phyloP scores from a whole-genome alignment of 2,329 filamentous ascomycete genomes.

The Rasamsonia emersonii region DNA sequence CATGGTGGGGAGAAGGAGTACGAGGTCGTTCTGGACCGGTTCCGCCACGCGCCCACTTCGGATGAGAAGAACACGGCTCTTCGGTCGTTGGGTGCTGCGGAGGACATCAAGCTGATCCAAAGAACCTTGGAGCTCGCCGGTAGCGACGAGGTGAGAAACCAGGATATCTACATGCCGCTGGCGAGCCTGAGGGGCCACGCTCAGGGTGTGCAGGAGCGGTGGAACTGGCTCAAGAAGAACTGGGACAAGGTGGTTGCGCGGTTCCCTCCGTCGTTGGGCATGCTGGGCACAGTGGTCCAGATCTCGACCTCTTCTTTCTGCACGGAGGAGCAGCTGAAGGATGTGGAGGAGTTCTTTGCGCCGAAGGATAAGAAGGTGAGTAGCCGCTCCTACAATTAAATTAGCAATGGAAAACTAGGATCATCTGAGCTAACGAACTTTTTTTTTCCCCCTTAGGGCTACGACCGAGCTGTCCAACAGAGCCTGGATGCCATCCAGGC shows the following conservation, averaged over 20 bases:
- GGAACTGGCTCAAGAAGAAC: slow-evolving; percentile 74
- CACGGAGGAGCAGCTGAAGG: slow-evolving; percentile 62
- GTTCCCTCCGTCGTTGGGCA: slow-evolving; percentile 75
- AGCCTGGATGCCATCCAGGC: slow-evolving; percentile 75
- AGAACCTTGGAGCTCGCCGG: slow-evolving; percentile 68
- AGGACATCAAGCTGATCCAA: slow-evolving; percentile 70
- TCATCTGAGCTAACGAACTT: slow-evolving; percentile 10
- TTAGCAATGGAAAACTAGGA: neutral
- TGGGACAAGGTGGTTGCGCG: slow-evolving; percentile 78
- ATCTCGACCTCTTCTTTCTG: slow-evolving; percentile 78
- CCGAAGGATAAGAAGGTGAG: slow-evolving; percentile 67
- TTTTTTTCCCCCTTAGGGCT: slow-evolving; percentile 42
- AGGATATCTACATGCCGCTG: slow-evolving; percentile 87
- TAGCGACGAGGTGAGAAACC: slow-evolving; percentile 77
- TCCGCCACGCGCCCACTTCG: slow-evolving; percentile 63
- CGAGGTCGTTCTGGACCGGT: slow-evolving; percentile 65
- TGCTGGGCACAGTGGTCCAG: slow-evolving; percentile 75
- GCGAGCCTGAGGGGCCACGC: slow-evolving; percentile 67
- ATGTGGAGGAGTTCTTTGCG: slow-evolving; percentile 73
- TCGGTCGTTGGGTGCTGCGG: slow-evolving; percentile 70
- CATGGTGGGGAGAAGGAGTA: slow-evolving; percentile 84
- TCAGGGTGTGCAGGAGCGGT: slow-evolving; percentile 71
- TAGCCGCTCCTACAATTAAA: slow-evolving; percentile 1
- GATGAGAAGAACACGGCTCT: slow-evolving; percentile 91
- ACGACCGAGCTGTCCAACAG: slow-evolving; percentile 82